Base-by-base conservation (phyloP, 2,329 filamentous ascomycete genomes). In the Diaporthe batatas region DNA sequence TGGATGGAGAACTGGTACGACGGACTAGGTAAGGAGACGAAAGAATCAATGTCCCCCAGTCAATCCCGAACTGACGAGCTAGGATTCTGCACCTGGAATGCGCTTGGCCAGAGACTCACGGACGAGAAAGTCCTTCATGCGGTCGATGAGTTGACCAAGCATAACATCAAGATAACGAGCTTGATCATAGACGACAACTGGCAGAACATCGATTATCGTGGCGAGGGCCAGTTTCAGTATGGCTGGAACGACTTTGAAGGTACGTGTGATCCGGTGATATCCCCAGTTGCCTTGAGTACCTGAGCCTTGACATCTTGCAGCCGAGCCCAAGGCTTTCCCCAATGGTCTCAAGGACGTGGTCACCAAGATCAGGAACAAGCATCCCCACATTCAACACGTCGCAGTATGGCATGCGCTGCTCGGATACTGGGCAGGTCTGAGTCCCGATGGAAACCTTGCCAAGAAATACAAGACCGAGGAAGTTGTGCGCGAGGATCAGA, bases 171-270 rank as follows among this genome's bases (percentile, higher is more conserved):
- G 54, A 88, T 98, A 58, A 92, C 91, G 0, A 97, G 91, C 78
- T 86, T 99, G 2, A 98, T 98, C 74, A 97, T 99, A 75, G 96
- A 99, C 77, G 96, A 99, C 79, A 97, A 97, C 77, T 99, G 96
- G 96, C 95, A 98, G 81, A 90, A 92, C 11, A 87, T 97, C 59
- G 90, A 89, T 75, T 83, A 86, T 39, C 77, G 79, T 32, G 86
- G 86, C 0, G 79, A 85, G 6, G 84, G 85, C 23, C 87, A 90
- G 75, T 90, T 88, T 75, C 86, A 89, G 65, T 83, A 88, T 72
- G 88, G 91, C 34, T 97, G 93, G 94, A 89, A 90, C 12, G 89
- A 92, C 10, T 98, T 99, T 75, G 95, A 98, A 79, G 62, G 71
- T 72, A 62, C 49, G 32, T 54, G 18, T 14, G 11, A n/a, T 1